Evolutionary conservation across 371 early-diverging fungal genomes (phyloP).

Genomic region (Mortierella sp.): DNA sequence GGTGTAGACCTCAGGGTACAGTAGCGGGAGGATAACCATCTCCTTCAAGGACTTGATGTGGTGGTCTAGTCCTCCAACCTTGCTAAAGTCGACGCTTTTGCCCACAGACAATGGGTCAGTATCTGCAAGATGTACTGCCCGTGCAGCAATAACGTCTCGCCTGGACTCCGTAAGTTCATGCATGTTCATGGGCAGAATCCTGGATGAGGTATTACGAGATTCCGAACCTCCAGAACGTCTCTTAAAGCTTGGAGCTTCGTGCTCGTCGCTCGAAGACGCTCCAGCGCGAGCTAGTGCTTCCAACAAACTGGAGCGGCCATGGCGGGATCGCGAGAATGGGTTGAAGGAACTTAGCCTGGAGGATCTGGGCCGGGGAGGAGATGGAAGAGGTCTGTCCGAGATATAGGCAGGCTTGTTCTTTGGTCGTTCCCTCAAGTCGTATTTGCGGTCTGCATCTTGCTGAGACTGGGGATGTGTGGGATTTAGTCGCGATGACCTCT

Average conservation of each 20-base stretch:
- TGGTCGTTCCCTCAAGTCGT: conserved; percentile 48
- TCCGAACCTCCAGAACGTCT: conserved; percentile 35
- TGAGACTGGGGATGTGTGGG: conserved; percentile 21
- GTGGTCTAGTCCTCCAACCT: conserved; percentile 68
- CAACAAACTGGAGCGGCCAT: conserved; percentile 25
- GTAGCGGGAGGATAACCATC: conserved; percentile 79
- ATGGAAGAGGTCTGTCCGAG: conserved; percentile 37
- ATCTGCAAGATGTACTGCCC: conserved; percentile 54
- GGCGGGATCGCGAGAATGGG: conserved; percentile 23
- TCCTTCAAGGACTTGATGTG: conserved; percentile 72
- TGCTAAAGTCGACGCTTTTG: conserved; percentile 60
- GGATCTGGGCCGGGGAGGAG: conserved; percentile 34
- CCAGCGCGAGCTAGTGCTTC: conserved; percentile 40
- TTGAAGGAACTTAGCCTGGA: conserved; percentile 28
- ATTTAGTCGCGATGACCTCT: conserved; percentile 21
- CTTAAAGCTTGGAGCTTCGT: conserved; percentile 30
- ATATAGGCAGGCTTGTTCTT: conserved; percentile 50
- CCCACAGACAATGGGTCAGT: conserved; percentile 56
- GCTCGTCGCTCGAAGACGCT: conserved; percentile 52
- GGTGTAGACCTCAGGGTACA: conserved; percentile 76
- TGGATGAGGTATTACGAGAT: conserved; percentile 26
- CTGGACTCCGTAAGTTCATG: conserved; percentile 52
- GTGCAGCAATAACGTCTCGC: conserved; percentile 44
- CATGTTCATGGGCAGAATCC: conserved; percentile 57
- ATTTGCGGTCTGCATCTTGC: conserved; percentile 46